Conservation (phyloP, 495 filamentous ascomycete genomes). For the Penicillium lividum region DNA sequence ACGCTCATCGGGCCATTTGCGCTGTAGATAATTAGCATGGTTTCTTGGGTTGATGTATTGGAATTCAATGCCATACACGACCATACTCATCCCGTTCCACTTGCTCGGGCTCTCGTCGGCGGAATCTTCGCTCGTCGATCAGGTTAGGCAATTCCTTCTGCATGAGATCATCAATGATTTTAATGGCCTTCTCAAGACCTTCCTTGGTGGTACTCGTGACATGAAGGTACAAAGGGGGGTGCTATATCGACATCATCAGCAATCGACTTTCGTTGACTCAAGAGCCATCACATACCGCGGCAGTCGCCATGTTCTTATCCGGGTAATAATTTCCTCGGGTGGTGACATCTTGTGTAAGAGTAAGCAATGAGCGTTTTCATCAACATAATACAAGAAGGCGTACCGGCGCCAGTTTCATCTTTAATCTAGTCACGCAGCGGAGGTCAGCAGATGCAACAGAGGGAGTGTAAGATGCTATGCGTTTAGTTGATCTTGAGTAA, state of each 20-base stretch:
- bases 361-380: conserved; percentile 60
- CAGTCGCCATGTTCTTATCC: conserved; percentile 95
- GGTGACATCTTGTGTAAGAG: conserved; percentile 89
- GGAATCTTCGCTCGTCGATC: conserved; percentile 92
- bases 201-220: conserved; percentile 91
- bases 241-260: conserved; percentile 50
- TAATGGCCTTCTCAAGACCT: conserved; percentile 83
- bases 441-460: conserved; percentile 98
- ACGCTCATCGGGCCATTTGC: conserved; percentile 97
- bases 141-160: conserved; percentile 93
- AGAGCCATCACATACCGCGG: conserved; percentile 63
- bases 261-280: conserved; percentile 5
- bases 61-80: conserved; percentile 59
- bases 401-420: conserved; percentile 99
- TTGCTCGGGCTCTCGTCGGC: conserved; percentile 79
- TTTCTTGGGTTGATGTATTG: neutral
- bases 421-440: conserved; percentile 95
- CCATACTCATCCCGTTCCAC: conserved; percentile 96
- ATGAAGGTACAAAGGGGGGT: conserved; percentile 91
- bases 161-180: conserved; percentile 90
- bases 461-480: conserved; percentile 70
- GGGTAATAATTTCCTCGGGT: conserved; percentile 95
- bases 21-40: conserved; percentile 53
- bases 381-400: conserved; percentile 57
- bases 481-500: conserved; percentile 68